Evolutionary conservation across 495 filamentous ascomycete genomes (phyloP).

Genomic region (Neurospora terricola): DNA sequence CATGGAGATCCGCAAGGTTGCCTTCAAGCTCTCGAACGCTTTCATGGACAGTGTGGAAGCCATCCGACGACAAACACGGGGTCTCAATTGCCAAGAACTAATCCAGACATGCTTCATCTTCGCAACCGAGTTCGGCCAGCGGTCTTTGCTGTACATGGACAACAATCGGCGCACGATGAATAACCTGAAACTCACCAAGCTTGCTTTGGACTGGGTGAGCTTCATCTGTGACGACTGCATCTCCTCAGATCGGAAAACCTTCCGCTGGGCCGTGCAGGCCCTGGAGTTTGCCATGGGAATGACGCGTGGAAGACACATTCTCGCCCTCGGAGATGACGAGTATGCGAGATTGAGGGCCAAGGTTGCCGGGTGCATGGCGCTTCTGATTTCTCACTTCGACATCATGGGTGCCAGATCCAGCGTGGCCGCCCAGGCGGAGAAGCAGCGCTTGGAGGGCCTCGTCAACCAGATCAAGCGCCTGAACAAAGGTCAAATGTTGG

Average conservation of each 20-base stretch:
- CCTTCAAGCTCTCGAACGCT: conserved; percentile 93
- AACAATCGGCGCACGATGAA: conserved; percentile 90
- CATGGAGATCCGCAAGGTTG: conserved; percentile 90
- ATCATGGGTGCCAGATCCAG: conserved; percentile 95
- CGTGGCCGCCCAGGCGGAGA: conserved; percentile 81
- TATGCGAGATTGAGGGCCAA: conserved; percentile 73
- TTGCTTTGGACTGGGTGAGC: conserved; percentile 92
- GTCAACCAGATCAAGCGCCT: conserved; percentile 64
- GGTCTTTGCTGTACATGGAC: conserved; percentile 88
- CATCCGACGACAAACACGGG: conserved; percentile 73
- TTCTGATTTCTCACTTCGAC: conserved; percentile 96
- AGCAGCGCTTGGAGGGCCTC: conserved; percentile 58
- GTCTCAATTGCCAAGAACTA: conserved; percentile 83
- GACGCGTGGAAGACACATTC: conserved; percentile 82
- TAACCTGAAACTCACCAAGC: conserved; percentile 82
- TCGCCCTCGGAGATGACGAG: conserved; percentile 76
- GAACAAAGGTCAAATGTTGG: conserved; percentile 63
- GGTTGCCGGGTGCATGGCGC: conserved; percentile 94
- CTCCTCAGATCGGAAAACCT: conserved; percentile 88
- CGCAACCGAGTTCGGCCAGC: conserved; percentile 93
- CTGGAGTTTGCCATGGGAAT: conserved; percentile 96
- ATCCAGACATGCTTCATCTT: conserved; percentile 99
- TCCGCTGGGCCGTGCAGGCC: conserved; percentile 91
- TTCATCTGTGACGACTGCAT: conserved; percentile 97
- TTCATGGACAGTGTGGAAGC: conserved; percentile 98